Base-by-base conservation (phyloP, 495 filamentous ascomycete species). In the Clohesyomyces aquaticus region DNA sequence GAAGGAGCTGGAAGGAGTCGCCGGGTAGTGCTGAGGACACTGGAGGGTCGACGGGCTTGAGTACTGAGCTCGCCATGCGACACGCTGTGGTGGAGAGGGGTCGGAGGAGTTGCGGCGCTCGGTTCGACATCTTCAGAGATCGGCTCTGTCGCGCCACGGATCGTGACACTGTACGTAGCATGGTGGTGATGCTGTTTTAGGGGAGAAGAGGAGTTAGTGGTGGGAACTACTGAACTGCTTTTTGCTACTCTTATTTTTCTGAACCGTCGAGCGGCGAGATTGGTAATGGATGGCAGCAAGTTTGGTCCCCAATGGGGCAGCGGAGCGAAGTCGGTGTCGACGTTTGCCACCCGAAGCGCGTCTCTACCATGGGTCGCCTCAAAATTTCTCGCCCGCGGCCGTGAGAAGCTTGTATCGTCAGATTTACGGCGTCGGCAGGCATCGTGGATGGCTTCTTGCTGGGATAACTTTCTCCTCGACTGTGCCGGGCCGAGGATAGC, bases 1-100 rank as follows among this genome's bases (percentile, higher is more conserved):
- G 81, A 16, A 96, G 81, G 16, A 96, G 83, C 71, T 96, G 92
- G 77, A 88, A 96, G 25, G 86, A 80, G 72, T 93, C 89, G 23
- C 85, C 81, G 0, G 86, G 82, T 21, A 87, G 77, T 26, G 79
- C 71, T 3, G 83, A 78, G 14, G 88, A 85, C 26, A 85, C 75
- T 19, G 82, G 79, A 29, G 81, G 82, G n/a, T 79, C 67, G 26
- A 82, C 78, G 32, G 79, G 66, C 25, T 75, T 66, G 35, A 74
- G 63, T 41, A 58, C 26, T 28, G 68, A 68, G 50, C 38, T 68
- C 35, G 72, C 72, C 69, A 74, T 73, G 26, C 65, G 59, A 38
- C 43, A 62, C 35, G 59, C 55, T 35, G 74, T 60, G 21, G 63
- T 64, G 54, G 72, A 68, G 46, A 73, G 58, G 1, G 72, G 67